A percentile compares a stretch with the other conserved stretches of the same genome.
Conservation (phyloP, 2,329 filamentous ascomycete species). For the Aspergillus unguis region DNA sequence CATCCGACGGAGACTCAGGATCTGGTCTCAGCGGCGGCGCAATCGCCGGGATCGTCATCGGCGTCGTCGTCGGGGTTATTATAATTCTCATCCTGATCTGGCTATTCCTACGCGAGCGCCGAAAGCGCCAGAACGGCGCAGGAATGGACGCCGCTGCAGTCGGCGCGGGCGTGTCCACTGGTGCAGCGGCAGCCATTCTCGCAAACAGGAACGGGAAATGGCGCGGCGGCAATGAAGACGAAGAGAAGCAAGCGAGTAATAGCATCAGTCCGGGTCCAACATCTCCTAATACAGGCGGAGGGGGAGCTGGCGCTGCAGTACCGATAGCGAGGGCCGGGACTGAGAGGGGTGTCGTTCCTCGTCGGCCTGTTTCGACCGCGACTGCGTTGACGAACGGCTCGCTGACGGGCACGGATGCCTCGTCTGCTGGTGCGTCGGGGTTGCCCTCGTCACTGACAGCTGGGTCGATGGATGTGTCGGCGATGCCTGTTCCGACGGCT, state of each 20-base stretch:
- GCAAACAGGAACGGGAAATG: neutral
- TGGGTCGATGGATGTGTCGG: conserved; percentile 1
- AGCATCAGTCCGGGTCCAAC: neutral
- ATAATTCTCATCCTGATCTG: conserved; percentile 5
- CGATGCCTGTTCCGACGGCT: conserved; percentile 3
- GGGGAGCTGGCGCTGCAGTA: neutral
- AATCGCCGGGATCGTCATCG: conserved; percentile 9
- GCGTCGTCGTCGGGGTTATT: conserved; percentile 1
- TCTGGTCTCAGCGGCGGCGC: conserved; percentile 6
- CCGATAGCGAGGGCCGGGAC: neutral
- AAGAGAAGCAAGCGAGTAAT: neutral
- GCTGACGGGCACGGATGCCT: neutral
- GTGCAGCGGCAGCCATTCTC: neutral
- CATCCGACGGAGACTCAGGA: neutral
- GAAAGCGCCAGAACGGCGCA: neutral
- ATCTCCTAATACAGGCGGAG: too few species aligned
- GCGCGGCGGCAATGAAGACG: neutral
- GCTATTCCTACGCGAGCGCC: neutral
- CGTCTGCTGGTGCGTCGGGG: neutral
- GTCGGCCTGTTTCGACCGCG: neutral
- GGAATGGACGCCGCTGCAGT: neutral
- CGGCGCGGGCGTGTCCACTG: neutral
- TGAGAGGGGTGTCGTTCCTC: neutral
- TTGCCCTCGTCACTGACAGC: conserved; percentile 13
- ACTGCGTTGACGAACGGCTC: neutral